phyloP scores from a whole-genome alignment of 148 eudicot genomes.

The Rhododendron henanense region DNA sequence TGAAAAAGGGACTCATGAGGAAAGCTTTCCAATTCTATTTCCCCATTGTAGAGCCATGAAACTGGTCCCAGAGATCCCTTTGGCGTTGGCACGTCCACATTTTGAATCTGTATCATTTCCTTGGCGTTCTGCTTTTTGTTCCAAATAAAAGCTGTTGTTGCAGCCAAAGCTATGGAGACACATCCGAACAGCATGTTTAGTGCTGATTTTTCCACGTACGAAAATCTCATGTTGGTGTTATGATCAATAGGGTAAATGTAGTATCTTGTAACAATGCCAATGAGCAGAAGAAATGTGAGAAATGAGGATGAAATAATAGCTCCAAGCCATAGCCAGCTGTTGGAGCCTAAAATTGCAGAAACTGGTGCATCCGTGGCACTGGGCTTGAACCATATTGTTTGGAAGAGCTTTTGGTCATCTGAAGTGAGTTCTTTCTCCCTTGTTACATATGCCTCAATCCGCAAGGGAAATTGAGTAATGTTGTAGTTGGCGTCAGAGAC shows the following conservation, averaged over 20 bases:
- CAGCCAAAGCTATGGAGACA: conserved; percentile 33
- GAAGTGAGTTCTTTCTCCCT: conserved; percentile 33
- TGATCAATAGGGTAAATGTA: conserved; percentile 67
- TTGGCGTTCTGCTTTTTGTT: conserved; percentile 43
- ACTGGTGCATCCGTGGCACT: conserved; percentile 46
- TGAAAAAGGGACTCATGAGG: conserved; percentile 46
- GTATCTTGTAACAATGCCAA: conserved; percentile 49
- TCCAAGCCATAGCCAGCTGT: conserved; percentile 67
- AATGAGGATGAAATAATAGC: conserved; percentile 54
- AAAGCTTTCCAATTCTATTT: conserved; percentile 73
- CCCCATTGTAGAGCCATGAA: conserved; percentile 38
- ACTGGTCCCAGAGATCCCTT: conserved; percentile 30
- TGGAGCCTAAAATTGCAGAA: conserved; percentile 46
- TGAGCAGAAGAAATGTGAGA: conserved; percentile 37
- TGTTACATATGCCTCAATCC: conserved; percentile 67
- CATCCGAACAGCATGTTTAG: conserved; percentile 40
- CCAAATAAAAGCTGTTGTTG: conserved; percentile 55
- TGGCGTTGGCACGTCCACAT: conserved; percentile 47
- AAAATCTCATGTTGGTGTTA: conserved; percentile 40
- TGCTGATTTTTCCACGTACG: conserved; percentile 24
- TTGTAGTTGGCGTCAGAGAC: conserved; percentile 22
- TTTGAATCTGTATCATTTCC: conserved; percentile 44
- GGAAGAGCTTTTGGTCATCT: conserved; percentile 20
- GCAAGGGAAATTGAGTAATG: conserved; percentile 35
- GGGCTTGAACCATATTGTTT: conserved; percentile 52